Base-by-base conservation (phyloP, 805 yeast genomes). In the Lipomyces mesembrius region DNA sequence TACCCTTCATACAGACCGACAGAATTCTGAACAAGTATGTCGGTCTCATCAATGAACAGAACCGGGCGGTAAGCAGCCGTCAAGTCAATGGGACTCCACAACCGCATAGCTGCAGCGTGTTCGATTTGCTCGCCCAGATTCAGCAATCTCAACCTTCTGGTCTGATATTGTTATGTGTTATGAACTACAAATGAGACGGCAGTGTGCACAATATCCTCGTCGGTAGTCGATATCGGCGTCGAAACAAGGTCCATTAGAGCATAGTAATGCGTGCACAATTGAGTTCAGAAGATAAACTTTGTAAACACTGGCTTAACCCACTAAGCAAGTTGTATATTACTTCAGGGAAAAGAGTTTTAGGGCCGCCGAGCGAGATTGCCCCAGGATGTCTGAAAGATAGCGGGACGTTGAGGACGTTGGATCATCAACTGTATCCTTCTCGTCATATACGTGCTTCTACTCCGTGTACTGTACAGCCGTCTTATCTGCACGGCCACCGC, bases 1-100 rank as follows among this genome's bases (percentile, higher is more conserved):
- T 64, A 71, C 73, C 77, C 96, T 72, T 89, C 92, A 74, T 93
- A 93, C 1, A 92, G 76, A 0, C 97, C 97, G 0, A 91, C 83
- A 25, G 80, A 77, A 61, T 81, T 81, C 65, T 82, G 85, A 1
- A 87, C 85, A 2, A 81, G 74, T 1, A 87, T 75, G 68, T 85
- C 87, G 39, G 79, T 77, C 73, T 88, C 93, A 43, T 63, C 66
- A 20, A 71, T 69, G 11, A 59, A 64, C 20, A 79, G 74, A 20
- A 73, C 71, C 1, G 80, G 81, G 25, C 76, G 62, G 6, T 74
- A 73, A 1, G 75, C 77, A 1, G 74, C 71, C 51, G 79, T 72
- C 57, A 78, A 68, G 37, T 73, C 75, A 8, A 76, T 70, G 51
- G 61, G 61, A 20, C 65, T 67, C 79, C 79, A 76, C 27, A 63